phyloP scores from a whole-genome alignment of 257 asterid species.

The Solanum dulcamara region DNA sequence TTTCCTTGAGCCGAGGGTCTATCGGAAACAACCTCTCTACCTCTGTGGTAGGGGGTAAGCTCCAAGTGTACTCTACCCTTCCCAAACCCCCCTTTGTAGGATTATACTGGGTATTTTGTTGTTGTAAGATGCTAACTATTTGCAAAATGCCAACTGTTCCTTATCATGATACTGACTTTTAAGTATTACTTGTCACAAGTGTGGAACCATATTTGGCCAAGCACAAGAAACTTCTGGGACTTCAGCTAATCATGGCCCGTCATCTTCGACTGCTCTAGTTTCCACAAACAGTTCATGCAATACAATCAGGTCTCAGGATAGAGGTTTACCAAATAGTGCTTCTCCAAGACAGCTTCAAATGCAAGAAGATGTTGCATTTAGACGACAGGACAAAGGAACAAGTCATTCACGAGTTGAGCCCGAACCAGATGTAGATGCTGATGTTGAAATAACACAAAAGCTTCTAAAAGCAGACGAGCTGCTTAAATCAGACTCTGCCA shows the following conservation, averaged over 20 bases:
- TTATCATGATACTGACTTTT: not conserved
- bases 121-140: not conserved
- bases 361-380: conserved; percentile 1
- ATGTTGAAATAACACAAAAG: not conserved
- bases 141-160: not conserved
- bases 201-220: not conserved
- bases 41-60: too few species aligned
- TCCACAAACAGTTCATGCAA: not conserved
- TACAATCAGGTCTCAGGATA: not conserved
- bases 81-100: too few species aligned
- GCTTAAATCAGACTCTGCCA: not conserved
- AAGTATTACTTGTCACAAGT: conserved; percentile 12
- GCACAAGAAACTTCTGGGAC: not conserved
- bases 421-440: conserved; percentile 7
- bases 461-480: not conserved
- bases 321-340: not conserved
- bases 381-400: conserved; percentile 8
- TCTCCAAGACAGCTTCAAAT: not conserved
- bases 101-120: not conserved
- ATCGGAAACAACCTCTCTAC: not conserved
- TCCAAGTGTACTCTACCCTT: too few species aligned
- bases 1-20: not conserved
- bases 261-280: not conserved
- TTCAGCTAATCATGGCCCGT: conserved; percentile 6
- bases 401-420: conserved; percentile 15